Evolutionary conservation across 2,329 filamentous ascomycete species (phyloP).

Genomic region (Coniochaeta sp.): DNA sequence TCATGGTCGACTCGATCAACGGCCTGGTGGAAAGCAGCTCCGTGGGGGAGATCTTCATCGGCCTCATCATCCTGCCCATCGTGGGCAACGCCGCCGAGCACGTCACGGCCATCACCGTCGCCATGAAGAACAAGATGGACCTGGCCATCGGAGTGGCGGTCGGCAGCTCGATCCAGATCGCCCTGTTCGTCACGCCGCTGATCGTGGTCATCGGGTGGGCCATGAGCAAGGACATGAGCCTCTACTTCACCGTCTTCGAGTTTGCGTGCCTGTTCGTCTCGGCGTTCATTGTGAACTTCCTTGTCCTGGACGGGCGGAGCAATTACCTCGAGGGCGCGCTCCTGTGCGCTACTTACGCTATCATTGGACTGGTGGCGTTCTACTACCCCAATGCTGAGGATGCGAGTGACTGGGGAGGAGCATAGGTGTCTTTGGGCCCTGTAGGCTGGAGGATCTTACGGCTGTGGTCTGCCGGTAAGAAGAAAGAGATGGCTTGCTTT

Average conservation of each 20-base stretch:
- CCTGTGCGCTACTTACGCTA: conserved; percentile 19
- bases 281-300: conserved; percentile 65
- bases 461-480: no score
- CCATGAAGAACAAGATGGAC: conserved; percentile 53
- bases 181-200: conserved; percentile 52
- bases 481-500: background rate
- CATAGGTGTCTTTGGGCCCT: background rate
- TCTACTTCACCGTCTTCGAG: conserved; percentile 70
- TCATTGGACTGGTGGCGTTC: conserved; percentile 18
- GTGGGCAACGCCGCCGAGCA: conserved; percentile 58
- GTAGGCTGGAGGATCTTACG: background rate
- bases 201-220: conserved; percentile 54
- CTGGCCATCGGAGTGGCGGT: conserved; percentile 54
- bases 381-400: conserved; percentile 13
- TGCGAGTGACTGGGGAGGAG: background rate
- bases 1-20: conserved; percentile 61
- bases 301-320: conserved; percentile 65
- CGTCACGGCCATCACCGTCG: conserved; percentile 53
- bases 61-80: conserved; percentile 53
- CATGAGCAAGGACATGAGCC: conserved; percentile 46
- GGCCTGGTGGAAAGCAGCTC: conserved; percentile 38
- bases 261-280: conserved; percentile 65
- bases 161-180: conserved; percentile 54
- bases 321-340: conserved; percentile 47
- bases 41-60: conserved; percentile 50